phyloP scores from a whole-genome alignment of 2,329 filamentous ascomycete genomes.

The Chaetothyriales sp. region DNA sequence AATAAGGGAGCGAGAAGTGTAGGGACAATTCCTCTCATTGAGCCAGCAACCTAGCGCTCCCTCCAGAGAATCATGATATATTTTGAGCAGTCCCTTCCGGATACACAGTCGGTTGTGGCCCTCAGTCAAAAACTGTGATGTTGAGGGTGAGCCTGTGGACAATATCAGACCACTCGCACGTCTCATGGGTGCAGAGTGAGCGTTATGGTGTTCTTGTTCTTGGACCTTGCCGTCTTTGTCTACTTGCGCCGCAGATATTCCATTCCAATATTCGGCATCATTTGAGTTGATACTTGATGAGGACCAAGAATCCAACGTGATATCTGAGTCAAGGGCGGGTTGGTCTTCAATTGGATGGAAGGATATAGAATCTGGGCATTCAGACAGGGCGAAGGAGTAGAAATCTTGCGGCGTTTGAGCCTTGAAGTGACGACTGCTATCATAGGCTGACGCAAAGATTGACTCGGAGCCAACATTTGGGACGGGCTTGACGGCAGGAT shows the following conservation, averaged over 20 bases:
- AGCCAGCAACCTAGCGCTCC: constrained; percentile 11
- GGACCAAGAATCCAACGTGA: background rate
- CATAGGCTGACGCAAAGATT: background rate
- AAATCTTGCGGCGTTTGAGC: background rate
- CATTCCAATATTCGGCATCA: background rate
- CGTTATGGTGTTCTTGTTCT: constrained; percentile 8
- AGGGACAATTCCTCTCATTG: constrained; percentile 18
- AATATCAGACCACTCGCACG: background rate
- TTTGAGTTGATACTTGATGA: background rate
- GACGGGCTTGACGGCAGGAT: background rate
- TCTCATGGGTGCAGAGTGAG: constrained; percentile 2
- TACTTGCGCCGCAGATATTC: background rate
- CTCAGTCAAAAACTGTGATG: constrained; percentile 19
- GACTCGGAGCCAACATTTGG: background rate
- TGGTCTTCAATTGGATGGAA: background rate
- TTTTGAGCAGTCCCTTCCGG: constrained; percentile 16
- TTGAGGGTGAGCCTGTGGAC: background rate
- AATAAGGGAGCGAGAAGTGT: constrained; percentile 17
- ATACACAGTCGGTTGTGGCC: constrained; percentile 25
- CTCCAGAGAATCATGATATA: constrained; percentile 11
- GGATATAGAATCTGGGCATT: background rate
- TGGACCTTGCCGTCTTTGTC: background rate
- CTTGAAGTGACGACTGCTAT: background rate
- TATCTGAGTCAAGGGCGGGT: background rate
- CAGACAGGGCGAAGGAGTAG: background rate